Conservation (phyloP, 352 stramenopile genomes). For the Phytophthora nicotianae region DNA sequence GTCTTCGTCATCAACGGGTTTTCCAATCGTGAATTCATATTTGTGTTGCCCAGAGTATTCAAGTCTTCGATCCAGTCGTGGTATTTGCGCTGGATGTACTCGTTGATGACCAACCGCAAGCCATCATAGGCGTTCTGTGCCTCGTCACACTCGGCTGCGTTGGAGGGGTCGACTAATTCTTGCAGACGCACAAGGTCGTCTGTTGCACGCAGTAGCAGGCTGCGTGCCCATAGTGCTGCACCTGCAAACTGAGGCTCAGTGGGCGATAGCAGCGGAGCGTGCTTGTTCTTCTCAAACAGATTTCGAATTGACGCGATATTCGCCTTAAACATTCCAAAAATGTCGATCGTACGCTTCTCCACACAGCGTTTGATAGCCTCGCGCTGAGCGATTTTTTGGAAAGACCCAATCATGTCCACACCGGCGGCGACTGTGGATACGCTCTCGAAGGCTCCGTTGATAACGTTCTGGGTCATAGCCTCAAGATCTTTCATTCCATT, state of each 20-base stretch:
- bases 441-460: conserved; percentile 94
- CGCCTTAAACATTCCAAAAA: conserved; percentile 91
- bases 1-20: conserved; percentile 89
- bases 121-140: conserved; percentile 77
- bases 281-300: conserved; percentile 93
- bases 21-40: conserved; percentile 82
- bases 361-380: conserved; percentile 94
- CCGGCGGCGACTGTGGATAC: conserved; percentile 88
- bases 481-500: conserved; percentile 96
- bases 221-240: conserved; percentile 92
- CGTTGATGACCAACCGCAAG: conserved; percentile 82
- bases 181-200: conserved; percentile 79
- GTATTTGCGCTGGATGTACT: conserved; percentile 91
- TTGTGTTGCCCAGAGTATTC: conserved; percentile 76
- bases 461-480: conserved; percentile 96
- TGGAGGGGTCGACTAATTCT: conserved; percentile 72
- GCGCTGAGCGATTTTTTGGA: conserved; percentile 92
- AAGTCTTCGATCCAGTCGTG: conserved; percentile 91
- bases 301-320: conserved; percentile 82
- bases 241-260: conserved; percentile 94
- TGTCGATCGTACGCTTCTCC: conserved; percentile 93
- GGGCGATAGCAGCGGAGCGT: conserved; percentile 77
- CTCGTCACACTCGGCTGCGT: conserved; percentile 80
- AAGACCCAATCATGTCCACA: conserved; percentile 93
- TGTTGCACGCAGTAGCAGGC: conserved; percentile 77